Conservation (phyloP, 352 stramenopile genomes). For the Pythium angustatum region DNA sequence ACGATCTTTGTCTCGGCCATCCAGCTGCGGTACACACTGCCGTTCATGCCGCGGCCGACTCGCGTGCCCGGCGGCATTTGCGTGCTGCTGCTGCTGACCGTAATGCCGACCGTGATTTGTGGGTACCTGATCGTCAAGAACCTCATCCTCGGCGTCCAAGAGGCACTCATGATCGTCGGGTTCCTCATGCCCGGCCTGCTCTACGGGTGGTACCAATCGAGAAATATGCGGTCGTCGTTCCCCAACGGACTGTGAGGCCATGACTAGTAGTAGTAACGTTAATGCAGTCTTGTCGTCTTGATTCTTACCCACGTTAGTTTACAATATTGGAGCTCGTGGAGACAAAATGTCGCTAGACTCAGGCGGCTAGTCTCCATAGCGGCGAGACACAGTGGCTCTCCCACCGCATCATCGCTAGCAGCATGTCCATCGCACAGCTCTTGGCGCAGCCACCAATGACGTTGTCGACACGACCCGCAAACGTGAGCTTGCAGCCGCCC, state of each 20-base stretch:
- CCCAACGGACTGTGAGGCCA: neutral
- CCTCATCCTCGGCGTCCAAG: constrained; percentile 10
- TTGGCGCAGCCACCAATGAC: constrained; percentile 3
- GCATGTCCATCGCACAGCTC: constrained; percentile 29
- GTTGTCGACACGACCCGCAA: constrained; percentile 26
- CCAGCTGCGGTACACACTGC: constrained; percentile 71
- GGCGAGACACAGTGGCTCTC: constrained; percentile 32
- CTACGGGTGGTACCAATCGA: constrained; percentile 37
- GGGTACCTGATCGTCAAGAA: constrained; percentile 27
- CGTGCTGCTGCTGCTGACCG: constrained; percentile 21
- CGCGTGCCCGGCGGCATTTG: constrained; percentile 36
- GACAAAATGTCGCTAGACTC: neutral
- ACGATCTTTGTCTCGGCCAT: constrained; percentile 90
- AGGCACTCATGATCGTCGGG: constrained; percentile 35
- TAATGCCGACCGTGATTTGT: constrained; percentile 13
- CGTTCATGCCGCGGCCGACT: constrained; percentile 63
- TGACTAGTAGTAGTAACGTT: neutral
- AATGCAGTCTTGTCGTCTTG: too few relatives aligned
- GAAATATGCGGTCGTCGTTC: constrained; percentile 8
- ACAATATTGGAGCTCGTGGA: too few relatives aligned
- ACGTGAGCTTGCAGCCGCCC: constrained; percentile 18
- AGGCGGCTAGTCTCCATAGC: constrained; percentile 14
- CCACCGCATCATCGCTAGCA: constrained; percentile 33
- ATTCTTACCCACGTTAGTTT: neutral
- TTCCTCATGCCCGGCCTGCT: constrained; percentile 40